Base-by-base conservation (phyloP, 805 yeast species). In the Ogataea pini region DNA sequence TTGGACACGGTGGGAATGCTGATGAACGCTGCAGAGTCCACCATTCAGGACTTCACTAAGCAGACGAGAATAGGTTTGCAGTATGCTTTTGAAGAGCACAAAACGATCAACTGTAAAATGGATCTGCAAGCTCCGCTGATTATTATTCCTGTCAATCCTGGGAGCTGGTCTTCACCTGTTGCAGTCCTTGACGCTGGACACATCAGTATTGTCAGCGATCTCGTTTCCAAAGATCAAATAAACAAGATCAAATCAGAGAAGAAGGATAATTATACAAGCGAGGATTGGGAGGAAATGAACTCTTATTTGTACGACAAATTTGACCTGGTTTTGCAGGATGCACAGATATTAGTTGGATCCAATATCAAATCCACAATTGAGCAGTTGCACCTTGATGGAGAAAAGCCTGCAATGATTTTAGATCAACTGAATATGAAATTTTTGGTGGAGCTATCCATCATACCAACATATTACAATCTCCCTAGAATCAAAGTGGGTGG, bases 111-210 rank as follows among this genome's bases (percentile, higher is more conserved):
- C 60, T 79, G 90, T 20, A 82, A 87, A 59, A 77, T 94, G 52
- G 98, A 95, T 67, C 72, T 95, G 37, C 97, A 91, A 61, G 96
- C 98, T 0, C 99, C 99, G 0, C 72, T 94, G 55, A 82, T 95
- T 18, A 85, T 92, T 7, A 58, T 94, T 14, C 99, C 99, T 0
- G 72, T 89, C 27, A 88, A 89, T 60, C 86, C 96, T 0, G 75
- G 80, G 10, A 80, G 79, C 54, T 83, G 89, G 82, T 75, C 84
- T 34, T 83, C 97, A 0, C 95, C 97, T 0, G 96, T 96, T 55
- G 88, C 91, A 3, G 80, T 94, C 16, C 74, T 94, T 46, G 98
- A 94, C 73, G 97, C 97, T 7, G 99, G 99, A 61, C 97, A 92
- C 65, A 85, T 95, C 19, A 83, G 89, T 54, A 81, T 94, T 13